Conservation (phyloP, 2,329 filamentous ascomycete genomes). For the Ilyonectria mors-panacis region DNA sequence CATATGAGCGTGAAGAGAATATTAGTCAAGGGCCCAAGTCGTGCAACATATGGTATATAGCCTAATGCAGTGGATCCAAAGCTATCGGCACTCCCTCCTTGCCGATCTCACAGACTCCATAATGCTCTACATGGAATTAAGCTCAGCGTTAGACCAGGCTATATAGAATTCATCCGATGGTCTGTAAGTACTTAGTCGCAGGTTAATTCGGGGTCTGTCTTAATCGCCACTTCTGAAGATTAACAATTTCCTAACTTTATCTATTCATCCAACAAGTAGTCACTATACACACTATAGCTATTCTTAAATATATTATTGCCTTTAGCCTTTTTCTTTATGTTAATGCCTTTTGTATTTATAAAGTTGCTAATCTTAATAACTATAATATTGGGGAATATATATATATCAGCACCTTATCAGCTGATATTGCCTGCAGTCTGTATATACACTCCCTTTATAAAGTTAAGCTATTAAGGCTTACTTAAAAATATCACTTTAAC, state of each 20-base stretch:
- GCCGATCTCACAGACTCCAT: not conserved
- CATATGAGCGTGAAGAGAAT: not conserved
- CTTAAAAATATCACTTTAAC: slow-evolving; percentile 26
- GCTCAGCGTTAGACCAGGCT: not conserved
- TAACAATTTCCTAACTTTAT: slow-evolving; percentile 5
- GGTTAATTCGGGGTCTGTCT: slow-evolving; percentile 21
- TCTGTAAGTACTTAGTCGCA: not conserved
- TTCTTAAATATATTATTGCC: slow-evolving; percentile 9
- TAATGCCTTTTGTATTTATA: slow-evolving; percentile 13
- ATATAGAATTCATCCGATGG: not conserved
- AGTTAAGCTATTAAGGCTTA: slow-evolving; percentile 13
- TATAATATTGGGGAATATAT: slow-evolving; percentile 16
- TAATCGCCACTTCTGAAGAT: slow-evolving; percentile 9
- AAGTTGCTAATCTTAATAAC: slow-evolving; percentile 14
- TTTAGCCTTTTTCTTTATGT: slow-evolving; percentile 9
- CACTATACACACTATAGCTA: slow-evolving; percentile 12
- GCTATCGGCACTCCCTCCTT: not conserved
- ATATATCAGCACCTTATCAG: slow-evolving; percentile 22
- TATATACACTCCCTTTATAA: slow-evolving; percentile 13
- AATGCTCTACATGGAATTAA: slow-evolving; percentile 7
- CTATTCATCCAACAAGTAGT: not conserved
- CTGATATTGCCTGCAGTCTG: slow-evolving; percentile 14
- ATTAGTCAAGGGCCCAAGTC: not conserved
- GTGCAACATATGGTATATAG: not conserved
- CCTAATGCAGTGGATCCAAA: not conserved